A percentile compares a stretch with the other conserved stretches of the same genome.
These are phyloP conservation scores for Auricularia auricula-judae DNA, from an alignment of 768 basidiomycete genomes.

Conservation along the genomic window DNA sequence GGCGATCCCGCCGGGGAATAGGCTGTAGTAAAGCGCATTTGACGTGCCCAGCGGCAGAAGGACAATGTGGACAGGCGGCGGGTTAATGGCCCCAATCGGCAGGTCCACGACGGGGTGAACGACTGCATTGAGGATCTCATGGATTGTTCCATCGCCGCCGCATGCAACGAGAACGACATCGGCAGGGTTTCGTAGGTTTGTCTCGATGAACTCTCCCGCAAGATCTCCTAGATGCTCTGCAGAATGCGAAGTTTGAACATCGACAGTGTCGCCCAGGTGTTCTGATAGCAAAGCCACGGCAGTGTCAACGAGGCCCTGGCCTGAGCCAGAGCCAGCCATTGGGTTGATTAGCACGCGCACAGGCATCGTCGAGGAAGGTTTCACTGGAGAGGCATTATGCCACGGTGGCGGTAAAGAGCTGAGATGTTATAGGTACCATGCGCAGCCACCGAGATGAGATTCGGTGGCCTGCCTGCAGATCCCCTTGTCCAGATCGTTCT, in stretches of 20 bases:
- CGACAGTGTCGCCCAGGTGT: not conserved
- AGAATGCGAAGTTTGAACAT: not conserved
- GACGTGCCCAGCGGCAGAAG: slow-evolving; percentile 76
- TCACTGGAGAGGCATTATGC: not conserved
- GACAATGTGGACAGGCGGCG: slow-evolving; percentile 29
- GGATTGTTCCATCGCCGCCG: slow-evolving; percentile 88
- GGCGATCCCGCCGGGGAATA: slow-evolving; percentile 31
- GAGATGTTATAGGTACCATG: not conserved
- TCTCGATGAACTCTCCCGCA: slow-evolving; percentile 2
- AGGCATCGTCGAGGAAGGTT: not conserved
- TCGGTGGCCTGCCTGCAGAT: not conserved
- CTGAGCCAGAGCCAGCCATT: not conserved
- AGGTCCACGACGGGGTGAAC: slow-evolving; percentile 13
- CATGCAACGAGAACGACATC: slow-evolving; percentile 37
- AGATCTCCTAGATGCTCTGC: slow-evolving; percentile 2
- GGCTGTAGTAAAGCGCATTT: slow-evolving; percentile 76
- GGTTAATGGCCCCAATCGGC: slow-evolving; percentile 16
- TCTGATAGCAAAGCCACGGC: not conserved
- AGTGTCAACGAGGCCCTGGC: not conserved
- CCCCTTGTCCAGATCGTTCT: not conserved
- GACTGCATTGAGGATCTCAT: slow-evolving; percentile 71
- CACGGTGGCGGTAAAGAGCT: not conserved
- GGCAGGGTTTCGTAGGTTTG: not conserved
- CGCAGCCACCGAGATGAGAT: not conserved
- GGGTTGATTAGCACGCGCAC: not conserved